phyloP scores from a whole-genome alignment of 306 rosid species.

The Cucurbita ficifolia region DNA sequence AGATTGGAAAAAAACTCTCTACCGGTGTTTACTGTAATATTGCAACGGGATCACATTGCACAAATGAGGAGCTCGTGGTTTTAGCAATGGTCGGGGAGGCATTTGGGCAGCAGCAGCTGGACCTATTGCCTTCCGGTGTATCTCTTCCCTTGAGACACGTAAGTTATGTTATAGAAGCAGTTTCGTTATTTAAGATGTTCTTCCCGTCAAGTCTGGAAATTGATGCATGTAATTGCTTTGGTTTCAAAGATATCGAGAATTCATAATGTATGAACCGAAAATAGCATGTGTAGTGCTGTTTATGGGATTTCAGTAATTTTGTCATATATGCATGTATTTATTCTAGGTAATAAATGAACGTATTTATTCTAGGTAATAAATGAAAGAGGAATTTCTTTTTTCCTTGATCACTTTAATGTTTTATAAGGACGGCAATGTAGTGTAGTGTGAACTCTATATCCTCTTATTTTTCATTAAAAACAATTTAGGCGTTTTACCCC shows the following conservation, averaged over 20 bases:
- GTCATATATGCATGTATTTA: background rate
- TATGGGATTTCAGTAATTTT: background rate
- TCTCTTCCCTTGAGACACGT: conserved; percentile 91
- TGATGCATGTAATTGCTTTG: background rate
- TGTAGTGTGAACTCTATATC: background rate
- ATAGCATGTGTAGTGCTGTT: background rate
- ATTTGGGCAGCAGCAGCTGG: conserved; percentile 90
- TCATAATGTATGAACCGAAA: background rate
- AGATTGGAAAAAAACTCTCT: conserved; percentile 60
- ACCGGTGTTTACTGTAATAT: conserved; percentile 69
- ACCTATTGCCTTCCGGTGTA: conserved; percentile 81
- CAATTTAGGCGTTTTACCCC: background rate
- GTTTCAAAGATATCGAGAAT: background rate
- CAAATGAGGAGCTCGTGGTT: conserved; percentile 74
- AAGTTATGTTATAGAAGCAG: conserved; percentile 19
- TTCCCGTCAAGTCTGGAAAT: background rate
- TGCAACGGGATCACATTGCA: conserved; percentile 58
- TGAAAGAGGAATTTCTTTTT: background rate
- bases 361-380: background rate
- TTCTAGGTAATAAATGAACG: background rate
- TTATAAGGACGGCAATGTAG: background rate
- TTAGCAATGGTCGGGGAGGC: conserved; percentile 96
- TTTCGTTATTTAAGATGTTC: background rate
- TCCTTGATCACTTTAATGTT: background rate
- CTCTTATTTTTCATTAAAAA: background rate